These are phyloP conservation scores for Backusella morwellensis DNA, from an alignment of 192 early-diverging fungal genomes.

Conservation along the genomic window DNA sequence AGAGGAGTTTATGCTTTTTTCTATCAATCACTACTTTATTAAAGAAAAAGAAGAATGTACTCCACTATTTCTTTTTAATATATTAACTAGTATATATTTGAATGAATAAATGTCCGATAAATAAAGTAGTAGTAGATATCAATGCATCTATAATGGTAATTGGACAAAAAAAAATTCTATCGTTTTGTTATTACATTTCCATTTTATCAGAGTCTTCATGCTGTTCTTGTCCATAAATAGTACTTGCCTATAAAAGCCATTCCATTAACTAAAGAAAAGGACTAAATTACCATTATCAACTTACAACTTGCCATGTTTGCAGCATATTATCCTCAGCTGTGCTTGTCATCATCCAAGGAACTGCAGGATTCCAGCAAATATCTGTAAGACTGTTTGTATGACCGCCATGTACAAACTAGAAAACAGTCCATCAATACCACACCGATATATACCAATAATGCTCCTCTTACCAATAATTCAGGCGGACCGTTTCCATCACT, in stretches of 20 bases:
- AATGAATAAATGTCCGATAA: not conserved
- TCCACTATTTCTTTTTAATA: no score
- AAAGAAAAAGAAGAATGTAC: no score
- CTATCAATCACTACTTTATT: no score
- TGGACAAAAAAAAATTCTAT: not conserved
- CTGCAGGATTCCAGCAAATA: conserved; percentile 92
- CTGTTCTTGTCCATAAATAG: conserved; percentile 25
- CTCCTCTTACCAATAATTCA: conserved; percentile 74
- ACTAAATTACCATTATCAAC: conserved; percentile 18
- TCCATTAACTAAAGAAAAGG: no score
- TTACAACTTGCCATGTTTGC: conserved; percentile 98
- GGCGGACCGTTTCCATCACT: conserved; percentile 95
- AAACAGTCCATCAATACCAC: not conserved
- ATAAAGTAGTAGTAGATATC: not conserved
- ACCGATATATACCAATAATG: no score
- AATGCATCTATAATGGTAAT: not conserved
- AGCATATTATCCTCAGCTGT: conserved; percentile 97
- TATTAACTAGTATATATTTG: no score
- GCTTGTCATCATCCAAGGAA: conserved; percentile 92
- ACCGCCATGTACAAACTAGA: conserved; percentile 94
- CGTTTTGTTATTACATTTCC: not conserved
- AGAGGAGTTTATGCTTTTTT: not conserved
- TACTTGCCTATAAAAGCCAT: conserved; percentile 12
- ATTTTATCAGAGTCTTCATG: conserved; percentile 8
- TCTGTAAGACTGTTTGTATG: conserved; percentile 97